phyloP scores from a whole-genome alignment of 1,284 basidiomycete species.

The Phellinidium pouzarii region DNA sequence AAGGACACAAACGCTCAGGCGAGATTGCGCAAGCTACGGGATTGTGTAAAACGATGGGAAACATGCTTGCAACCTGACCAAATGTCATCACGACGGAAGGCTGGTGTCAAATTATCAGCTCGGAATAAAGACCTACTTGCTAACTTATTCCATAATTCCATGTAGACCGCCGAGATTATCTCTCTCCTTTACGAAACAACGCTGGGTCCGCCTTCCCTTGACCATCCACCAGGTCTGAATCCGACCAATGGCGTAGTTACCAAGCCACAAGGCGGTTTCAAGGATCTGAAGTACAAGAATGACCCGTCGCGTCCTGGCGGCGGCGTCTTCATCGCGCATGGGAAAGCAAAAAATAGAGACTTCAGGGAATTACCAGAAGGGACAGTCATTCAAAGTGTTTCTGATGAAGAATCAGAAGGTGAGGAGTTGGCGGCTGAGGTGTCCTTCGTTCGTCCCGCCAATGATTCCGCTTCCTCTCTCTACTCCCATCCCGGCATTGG shows the following conservation, averaged over 20 bases:
- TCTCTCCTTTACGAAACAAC: slow-evolving; percentile 88
- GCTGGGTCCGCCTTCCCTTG: slow-evolving; percentile 58
- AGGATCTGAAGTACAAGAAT: slow-evolving; percentile 62
- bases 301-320: slow-evolving; percentile 74
- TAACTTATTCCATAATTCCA: slow-evolving; percentile 22
- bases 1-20: slow-evolving; percentile 69
- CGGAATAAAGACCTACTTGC: slow-evolving; percentile 24
- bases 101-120: slow-evolving; percentile 30
- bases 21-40: slow-evolving; percentile 72
- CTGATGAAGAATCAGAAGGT: slow-evolving; percentile 45
- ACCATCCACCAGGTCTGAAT: slow-evolving; percentile 54
- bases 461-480: slow-evolving; percentile 27
- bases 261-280: slow-evolving; percentile 40
- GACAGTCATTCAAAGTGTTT: slow-evolving; percentile 47
- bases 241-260: slow-evolving; percentile 66
- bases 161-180: slow-evolving; percentile 88
- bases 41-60: slow-evolving; percentile 82
- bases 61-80: slow-evolving; percentile 73
- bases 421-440: slow-evolving; percentile 33
- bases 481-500: slow-evolving; percentile 19
- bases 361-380: slow-evolving; percentile 58
- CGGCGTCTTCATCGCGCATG: slow-evolving; percentile 75
- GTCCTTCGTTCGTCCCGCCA: slow-evolving; percentile 23
- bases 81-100: slow-evolving; percentile 87
- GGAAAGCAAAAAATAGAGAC: slow-evolving; percentile 38